Base-by-base conservation (phyloP, 2,329 filamentous ascomycete genomes). In the Paecilomyces sp. region DNA sequence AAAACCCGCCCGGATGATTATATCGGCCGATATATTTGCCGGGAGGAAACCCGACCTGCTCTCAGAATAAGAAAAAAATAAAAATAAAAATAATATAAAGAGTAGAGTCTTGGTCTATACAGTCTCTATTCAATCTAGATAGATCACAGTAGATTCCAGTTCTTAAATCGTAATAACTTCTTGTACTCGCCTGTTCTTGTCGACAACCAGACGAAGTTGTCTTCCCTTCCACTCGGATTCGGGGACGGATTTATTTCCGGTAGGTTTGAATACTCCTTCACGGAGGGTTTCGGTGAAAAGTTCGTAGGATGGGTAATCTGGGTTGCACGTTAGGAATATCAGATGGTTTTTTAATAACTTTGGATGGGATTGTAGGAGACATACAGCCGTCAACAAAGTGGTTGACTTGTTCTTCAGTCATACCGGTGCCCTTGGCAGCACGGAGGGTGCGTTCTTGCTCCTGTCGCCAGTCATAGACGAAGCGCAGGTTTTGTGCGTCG, bases 401-500 rank as follows among this genome's bases (percentile, higher is more conserved):
- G 59, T 85, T 80, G 52, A 96, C 90, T 71, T 93, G 84, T 59
- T 91, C 88, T 65, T 90, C 87, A 1, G 85, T 88, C 92, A 96
- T 96, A 31, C 91, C 92, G 0, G 81, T 82, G 1, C 89, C 91
- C 64, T 83, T 88, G 24, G 81, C 75, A 7, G 78, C 78, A 25
- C 89, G 83, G 67, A 96, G 79, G 60, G 83, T 83, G 55, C 83
- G 82, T 75, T 96, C 92, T 75, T 96, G 91, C 76, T 96, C 81
- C 66, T 87, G 78, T 13, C 92, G 85, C 92, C 92, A 96, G 62
- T 83, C 83, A 68, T 96, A 96, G 57, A 96, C 92, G 69, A 86
- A 92, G 56, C 80, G 79, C 3, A 85, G 81, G 65, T 94, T 80
- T 66, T 89, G 83, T 5, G 92, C 89, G 68, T 96, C 87, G 58